Base-by-base conservation (phyloP, 345 rosid genomes). In the Euphorbia peplus region DNA sequence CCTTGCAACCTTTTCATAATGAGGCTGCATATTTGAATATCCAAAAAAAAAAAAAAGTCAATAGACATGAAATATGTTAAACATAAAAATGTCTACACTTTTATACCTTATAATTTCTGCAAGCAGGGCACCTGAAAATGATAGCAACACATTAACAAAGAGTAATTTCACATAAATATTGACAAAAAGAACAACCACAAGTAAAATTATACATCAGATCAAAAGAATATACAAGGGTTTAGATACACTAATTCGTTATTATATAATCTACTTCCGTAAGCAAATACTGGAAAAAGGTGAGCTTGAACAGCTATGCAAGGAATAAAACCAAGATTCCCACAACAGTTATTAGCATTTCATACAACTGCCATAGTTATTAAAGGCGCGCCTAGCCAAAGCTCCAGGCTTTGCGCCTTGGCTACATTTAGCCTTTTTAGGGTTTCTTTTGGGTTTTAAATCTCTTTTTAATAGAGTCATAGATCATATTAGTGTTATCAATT, bases 41-140 rank as follows among this genome's bases (percentile, higher is more conserved):
- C 75, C 35, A 70, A 59, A 51, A 70, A 4, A 56, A 67, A 75
- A 66, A 32, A 71, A 64, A 68, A 60, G 35, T 42, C 60, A 14
- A 30, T 35, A 64, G 16, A n/a, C 62, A 51, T 60, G 22, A 61
- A 72, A 41, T 63, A 64, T 35, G 58, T 29, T 4, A 72, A 54
- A 22, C 16, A 70, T 25, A 57, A 46, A 73, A n/a, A 65, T 28
- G 54, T 18, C 30, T 30, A 29, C 21, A 47, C 25, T 21, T 44
- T 8, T 44, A 60, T 87, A 95, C 99, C 98, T 90, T 92, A 62
- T 95, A 95, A 81, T 91, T 95, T 80, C 98, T 85, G 86, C 98
- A 95, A 70, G 98, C 97, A 72, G 98, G 99, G 69, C 99, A 92
- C 99, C 98, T 95, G 86, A 83, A 76, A 79, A 70, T 54, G 64